Conservation (phyloP, 202 grass and related monocot genomes). For the Saccharum hybrid region DNA sequence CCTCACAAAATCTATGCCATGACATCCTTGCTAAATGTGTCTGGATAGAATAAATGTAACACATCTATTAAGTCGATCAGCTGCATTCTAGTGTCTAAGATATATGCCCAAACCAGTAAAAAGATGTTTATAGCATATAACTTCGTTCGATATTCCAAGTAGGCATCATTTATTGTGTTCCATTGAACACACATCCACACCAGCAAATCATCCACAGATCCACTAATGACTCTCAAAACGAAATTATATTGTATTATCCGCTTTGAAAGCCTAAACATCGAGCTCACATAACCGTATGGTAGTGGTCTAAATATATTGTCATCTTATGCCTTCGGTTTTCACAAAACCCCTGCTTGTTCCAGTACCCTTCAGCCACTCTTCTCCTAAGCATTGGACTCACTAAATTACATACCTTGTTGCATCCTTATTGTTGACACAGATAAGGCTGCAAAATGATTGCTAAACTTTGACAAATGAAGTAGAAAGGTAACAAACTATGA, state of each 20-base stretch:
- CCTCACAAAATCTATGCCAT: neutral
- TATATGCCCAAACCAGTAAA: neutral
- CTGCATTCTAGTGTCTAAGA: conserved; percentile 1
- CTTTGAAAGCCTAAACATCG: neutral
- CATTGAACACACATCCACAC: conserved; percentile 4
- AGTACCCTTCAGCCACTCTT: too few species aligned
- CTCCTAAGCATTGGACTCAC: neutral
- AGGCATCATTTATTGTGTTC: neutral
- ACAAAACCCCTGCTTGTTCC: too few species aligned
- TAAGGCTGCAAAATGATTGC: neutral
- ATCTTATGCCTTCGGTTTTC: too few species aligned
- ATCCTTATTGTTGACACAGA: neutral
- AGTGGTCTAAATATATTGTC: neutral
- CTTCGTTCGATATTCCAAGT: neutral
- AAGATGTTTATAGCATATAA: neutral
- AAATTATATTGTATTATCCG: neutral
- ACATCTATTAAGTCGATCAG: neutral
- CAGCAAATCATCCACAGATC: neutral
- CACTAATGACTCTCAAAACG: neutral
- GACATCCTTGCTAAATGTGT: neutral
- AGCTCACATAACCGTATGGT: neutral
- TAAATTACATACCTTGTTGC: neutral
- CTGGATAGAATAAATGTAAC: neutral
- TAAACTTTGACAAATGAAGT: conserved; percentile 12
- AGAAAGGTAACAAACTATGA: neutral